Evolutionary conservation across 805 yeast species (phyloP).

Genomic region (Lipomyces orientalis): DNA sequence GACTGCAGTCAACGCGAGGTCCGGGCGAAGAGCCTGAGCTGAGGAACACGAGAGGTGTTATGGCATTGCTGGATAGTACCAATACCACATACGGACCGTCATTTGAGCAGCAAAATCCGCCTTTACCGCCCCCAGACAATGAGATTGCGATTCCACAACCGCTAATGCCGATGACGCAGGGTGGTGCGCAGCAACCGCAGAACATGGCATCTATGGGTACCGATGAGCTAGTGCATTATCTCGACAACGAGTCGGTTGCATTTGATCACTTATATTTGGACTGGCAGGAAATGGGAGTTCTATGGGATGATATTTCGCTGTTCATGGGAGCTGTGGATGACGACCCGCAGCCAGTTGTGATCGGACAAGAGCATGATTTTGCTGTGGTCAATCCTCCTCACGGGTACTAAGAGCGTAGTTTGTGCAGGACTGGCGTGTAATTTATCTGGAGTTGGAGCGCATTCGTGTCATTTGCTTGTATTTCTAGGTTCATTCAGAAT

Average conservation of each 20-base stretch:
- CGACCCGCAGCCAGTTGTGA: background rate
- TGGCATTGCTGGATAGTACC: slow-evolving; percentile 31
- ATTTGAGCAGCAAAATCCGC: slow-evolving; percentile 31
- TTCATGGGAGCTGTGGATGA: slow-evolving; percentile 15
- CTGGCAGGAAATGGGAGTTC: slow-evolving; percentile 34
- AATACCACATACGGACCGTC: slow-evolving; percentile 23
- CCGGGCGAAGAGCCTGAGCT: slow-evolving; percentile 27
- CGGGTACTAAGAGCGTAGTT: background rate
- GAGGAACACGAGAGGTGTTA: slow-evolving; percentile 28
- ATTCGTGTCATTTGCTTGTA: background rate
- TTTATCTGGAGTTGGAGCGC: background rate
- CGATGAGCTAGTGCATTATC: slow-evolving; percentile 32
- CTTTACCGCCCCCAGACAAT: slow-evolving; percentile 21
- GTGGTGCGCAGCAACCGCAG: slow-evolving; percentile 6
- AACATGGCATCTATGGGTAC: slow-evolving; percentile 28
- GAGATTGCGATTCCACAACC: background rate
- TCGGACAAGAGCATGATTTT: background rate
- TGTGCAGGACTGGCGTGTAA: background rate
- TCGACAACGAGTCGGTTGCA: slow-evolving; percentile 37
- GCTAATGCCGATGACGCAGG: background rate
- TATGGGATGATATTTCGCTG: slow-evolving; percentile 35
- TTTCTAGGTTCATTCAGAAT: background rate
- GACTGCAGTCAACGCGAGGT: slow-evolving; percentile 20
- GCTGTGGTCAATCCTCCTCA: background rate
- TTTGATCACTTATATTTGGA: slow-evolving; percentile 36